Evolutionary conservation across 1,139 yeast species (phyloP), one percentile per base, ranked within the genome.

Genomic region (Kurtzmaniella natalensis): DNA sequence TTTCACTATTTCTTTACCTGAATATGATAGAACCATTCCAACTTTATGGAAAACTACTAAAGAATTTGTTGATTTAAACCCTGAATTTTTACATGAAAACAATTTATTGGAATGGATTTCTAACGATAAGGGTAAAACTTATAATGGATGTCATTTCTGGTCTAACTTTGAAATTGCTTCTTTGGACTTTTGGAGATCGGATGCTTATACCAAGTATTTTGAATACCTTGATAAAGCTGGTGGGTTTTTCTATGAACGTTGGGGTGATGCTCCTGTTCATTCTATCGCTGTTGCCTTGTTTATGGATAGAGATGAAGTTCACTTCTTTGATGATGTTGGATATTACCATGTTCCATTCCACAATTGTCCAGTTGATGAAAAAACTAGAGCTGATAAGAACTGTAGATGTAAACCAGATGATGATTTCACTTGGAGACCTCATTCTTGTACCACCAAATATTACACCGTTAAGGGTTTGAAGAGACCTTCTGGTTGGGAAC

Each of bases 221-320:
- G 81, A 82, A 22, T 65, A 70, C 51, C 72, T 85, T 47, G 95
- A 85, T 55, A 61, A 75, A 44, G 74, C 83, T 11, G 95, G 95
- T 50, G 95, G 95, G 4, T 86, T 86, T 63, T 86, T 81, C 61
- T 86, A 86, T 55, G 95, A 86, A 62, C 73, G 95, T 55, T 86
- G 95, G 94, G 95, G 95, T 40, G 95, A 85, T 59, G 95, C 95
- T 9, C 95, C 95, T 25, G 81, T 86, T 25, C 95, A 86, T 55
- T 82, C 94, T 10, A 77, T 86, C 49, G 95, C 92, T 10, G 95
- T 84, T n/a, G 67, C 89, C 3, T 61, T 85, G 40, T 79, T 86
- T 58, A 61, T 84, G 52, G 76, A 80, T 41, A 72, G 73, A 55
- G 76, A 73, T 24, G 72, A 78, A 52, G 57, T 84, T 36, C 92